These are phyloP conservation scores for Xylariaceae sp. DNA, from an alignment of 2,329 filamentous ascomycete species.

Conservation along the genomic window DNA sequence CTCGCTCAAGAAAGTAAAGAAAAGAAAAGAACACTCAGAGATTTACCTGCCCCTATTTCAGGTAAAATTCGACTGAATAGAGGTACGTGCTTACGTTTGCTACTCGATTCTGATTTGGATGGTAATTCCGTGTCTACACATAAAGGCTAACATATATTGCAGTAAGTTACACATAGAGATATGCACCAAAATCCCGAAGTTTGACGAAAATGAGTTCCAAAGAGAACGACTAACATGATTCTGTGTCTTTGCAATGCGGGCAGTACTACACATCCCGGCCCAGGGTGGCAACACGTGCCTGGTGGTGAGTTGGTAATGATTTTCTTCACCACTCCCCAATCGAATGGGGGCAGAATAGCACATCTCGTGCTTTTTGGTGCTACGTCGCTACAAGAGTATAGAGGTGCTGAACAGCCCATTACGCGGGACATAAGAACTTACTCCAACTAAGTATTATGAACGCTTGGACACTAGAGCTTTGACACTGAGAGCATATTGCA, in stretches of 20 bases:
- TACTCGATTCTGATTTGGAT: too few species aligned
- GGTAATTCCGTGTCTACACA: too few species aligned
- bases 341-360: background rate
- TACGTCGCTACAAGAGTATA: background rate
- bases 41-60: constrained; percentile 16
- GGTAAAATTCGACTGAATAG: constrained; percentile 11
- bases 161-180: too few species aligned
- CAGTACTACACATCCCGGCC: constrained; percentile 10
- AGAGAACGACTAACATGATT: too few species aligned
- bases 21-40: constrained; percentile 4
- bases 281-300: constrained; percentile 11
- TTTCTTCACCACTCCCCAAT: background rate
- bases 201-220: too few species aligned
- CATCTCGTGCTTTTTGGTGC: background rate
- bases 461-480: background rate
- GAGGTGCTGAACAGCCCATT: background rate
- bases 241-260: too few species aligned
- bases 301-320: constrained; percentile 10
- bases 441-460: background rate
- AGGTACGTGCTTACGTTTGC: background rate
- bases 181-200: too few species aligned
- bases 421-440: background rate
- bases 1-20: constrained; percentile 2
- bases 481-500: background rate
- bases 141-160: too few species aligned